These are phyloP conservation scores for Polyplosphaeria fusca DNA, from an alignment of 495 filamentous ascomycete genomes.

Conservation along the genomic window DNA sequence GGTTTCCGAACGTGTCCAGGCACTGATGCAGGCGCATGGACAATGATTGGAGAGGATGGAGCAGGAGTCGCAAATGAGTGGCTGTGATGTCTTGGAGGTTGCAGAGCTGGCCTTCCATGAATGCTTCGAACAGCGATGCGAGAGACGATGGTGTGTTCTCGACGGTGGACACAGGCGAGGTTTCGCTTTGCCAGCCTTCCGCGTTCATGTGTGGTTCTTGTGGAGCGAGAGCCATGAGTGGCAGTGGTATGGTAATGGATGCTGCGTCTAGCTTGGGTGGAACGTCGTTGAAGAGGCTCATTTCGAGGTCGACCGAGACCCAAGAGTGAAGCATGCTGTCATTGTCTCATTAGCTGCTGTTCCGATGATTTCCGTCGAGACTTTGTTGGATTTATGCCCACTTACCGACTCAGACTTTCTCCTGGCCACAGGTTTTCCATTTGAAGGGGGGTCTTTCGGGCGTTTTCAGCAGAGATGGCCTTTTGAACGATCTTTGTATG, in stretches of 20 bases:
- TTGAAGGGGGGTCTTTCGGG: no score
- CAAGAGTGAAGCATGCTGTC: slow-evolving; percentile 4
- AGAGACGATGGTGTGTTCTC: neutral
- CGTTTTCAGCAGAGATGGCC: no score
- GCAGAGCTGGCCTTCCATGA: neutral
- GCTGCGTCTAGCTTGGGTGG: slow-evolving; percentile 13
- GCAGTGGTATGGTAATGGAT: slow-evolving; percentile 13
- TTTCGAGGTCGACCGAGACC: slow-evolving; percentile 8
- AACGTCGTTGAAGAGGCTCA: slow-evolving; percentile 15
- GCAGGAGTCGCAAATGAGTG: neutral
- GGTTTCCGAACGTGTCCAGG: neutral
- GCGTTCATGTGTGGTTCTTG: no score
- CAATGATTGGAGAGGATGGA: neutral
- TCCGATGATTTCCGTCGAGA: neutral
- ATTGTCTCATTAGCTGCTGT: neutral
- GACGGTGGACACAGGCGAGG: neutral
- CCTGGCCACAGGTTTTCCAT: no score
- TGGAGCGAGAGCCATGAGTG: no score
- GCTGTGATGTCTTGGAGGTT: neutral
- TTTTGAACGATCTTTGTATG: no score
- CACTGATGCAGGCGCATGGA: neutral
- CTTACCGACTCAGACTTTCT: no score
- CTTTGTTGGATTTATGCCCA: no score
- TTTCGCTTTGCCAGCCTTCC: no score
- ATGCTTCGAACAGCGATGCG: neutral